Percentiles rank a stretch among this genome's conserved stretches.
Evolutionary conservation across 257 asterid genomes (phyloP).

Genomic region (Agastache rugosa): DNA sequence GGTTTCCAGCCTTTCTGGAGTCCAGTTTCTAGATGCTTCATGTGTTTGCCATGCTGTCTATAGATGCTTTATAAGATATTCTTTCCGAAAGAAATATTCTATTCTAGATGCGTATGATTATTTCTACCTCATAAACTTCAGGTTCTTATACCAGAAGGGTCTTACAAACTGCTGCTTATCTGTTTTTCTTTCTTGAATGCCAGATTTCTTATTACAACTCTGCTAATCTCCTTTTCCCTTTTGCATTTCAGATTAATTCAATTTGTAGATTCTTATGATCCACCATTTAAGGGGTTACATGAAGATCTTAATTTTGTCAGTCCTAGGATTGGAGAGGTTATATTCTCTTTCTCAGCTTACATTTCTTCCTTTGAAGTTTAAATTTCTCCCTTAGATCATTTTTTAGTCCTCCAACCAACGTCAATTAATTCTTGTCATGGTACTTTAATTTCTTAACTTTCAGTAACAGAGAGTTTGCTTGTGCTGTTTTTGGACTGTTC

Average conservation of each 20-base stretch:
- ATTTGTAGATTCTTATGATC: slow-evolving; percentile 94
- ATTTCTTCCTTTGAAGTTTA: slow-evolving; percentile 22
- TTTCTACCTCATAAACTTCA: slow-evolving; percentile 1
- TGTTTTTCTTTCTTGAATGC: slow-evolving; percentile 33
- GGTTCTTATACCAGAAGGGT: slow-evolving; percentile 18
- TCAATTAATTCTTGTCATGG: slow-evolving; percentile 25
- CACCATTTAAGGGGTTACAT: slow-evolving; percentile 96
- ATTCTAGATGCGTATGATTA: slow-evolving; percentile 12
- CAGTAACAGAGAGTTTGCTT: slow-evolving; percentile 23
- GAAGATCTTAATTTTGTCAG: slow-evolving; percentile 99
- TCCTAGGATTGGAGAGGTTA: slow-evolving; percentile 99
- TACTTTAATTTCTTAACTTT: slow-evolving; percentile 27
- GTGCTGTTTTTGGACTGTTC: slow-evolving; percentile 21
- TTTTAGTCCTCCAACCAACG: slow-evolving; percentile 12
- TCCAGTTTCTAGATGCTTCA: slow-evolving; percentile 28
- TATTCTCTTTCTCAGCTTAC: slow-evolving; percentile 32
- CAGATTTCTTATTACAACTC: slow-evolving; percentile 32
- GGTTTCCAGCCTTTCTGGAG: slow-evolving; percentile 28
- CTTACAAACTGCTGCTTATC: slow-evolving; percentile 39
- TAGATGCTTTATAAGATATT: slow-evolving; percentile 6
- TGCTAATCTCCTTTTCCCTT: slow-evolving; percentile 37
- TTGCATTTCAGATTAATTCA: slow-evolving; percentile 78
- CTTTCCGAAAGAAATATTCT: slow-evolving; percentile 16
- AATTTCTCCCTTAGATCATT: slow-evolving; percentile 19
- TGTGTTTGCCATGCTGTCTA: background rate